Base-by-base conservation (phyloP, 1,284 basidiomycete species). In the Rhizopogon parksii region DNA sequence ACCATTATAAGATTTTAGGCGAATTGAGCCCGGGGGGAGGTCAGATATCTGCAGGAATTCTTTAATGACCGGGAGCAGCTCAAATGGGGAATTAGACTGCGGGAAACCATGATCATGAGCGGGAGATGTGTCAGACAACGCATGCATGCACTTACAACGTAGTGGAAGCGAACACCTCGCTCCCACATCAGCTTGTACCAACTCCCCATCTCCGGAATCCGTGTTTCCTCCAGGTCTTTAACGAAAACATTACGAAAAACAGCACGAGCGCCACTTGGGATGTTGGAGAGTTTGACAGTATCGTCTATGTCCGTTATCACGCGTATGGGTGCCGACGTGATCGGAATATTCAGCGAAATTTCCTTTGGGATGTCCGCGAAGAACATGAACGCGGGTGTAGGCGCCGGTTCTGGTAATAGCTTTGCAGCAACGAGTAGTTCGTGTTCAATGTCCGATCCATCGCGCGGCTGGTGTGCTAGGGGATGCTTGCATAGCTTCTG, bases 291-390 rank as follows among this genome's bases (percentile, higher is more conserved):
- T 64, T 95, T 97, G 56, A 96, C 78, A 0, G 95, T 98, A 66
- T 98, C 95, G 65, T 98, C 95, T 40, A 98, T 87, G 62, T 98
- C 95, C 0, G 91, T 95, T 32, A 97, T 85, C 49, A 96, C 77
- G 6, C 90, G 81, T 11, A 92, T 65, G 0, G 76, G 75, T 21
- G 65, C 57, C 12, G 56, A 54, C 24, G 60, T 56, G 47, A 66
- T 57, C 40, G 62, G 57, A 54, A 67, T 53, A 17, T 48, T 49
- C 2, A 57, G 55, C 54, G 39, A 50, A 56, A 34, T 36, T 58
- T 49, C 50, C 55, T 35, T 43, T 53, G 36, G 47, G 57, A 46
- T 14, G 56, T 43, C 7, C 17, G 30, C 19, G 12, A 19, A 19
- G 15, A 45, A 21, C 27, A 45, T 14, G 14, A 19, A 45, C 49